Base-by-base conservation (phyloP, 2,329 filamentous ascomycete genomes). In the Calonectria henricotiae region DNA sequence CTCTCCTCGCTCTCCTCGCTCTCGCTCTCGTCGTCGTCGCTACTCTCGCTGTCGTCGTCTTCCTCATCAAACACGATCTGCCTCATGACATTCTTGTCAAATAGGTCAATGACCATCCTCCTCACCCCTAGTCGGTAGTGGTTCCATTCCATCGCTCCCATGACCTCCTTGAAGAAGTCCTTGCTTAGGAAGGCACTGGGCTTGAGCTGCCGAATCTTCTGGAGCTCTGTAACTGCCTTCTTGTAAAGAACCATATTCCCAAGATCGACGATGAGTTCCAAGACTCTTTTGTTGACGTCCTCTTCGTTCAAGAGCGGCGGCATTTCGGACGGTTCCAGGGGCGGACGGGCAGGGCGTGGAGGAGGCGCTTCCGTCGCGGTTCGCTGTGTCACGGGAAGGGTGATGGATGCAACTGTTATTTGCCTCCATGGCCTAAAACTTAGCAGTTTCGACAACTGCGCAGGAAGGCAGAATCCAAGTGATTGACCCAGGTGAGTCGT, bases 241-340 rank as follows among this genome's bases (percentile, higher is more conserved):
- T 97, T 97, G 79, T 95, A 95, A 61, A 98, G 87, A 17, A 99
- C 95, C 69, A 96, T 96, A 79, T 98, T 98, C 67, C 95, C 94
- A 69, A 99, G 88, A 77, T 98, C 95, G 15, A 94, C 91, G 72
- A 98, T 92, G 43, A 96, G 89, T 77, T 95, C 93, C 32, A 98
- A 84, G 55, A 98, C 96, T 62, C 93, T 93, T 77, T 94, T 94
- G 72, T 86, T 97, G 71, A 93, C 89, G 17, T 88, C 87, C 8
- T 89, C 86, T 20, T 92, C 89, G 61, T 89, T 87, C 72, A 90
- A 87, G 62, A 89, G 84, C 37, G 79, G 76, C 5, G 80, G 78
- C 41, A 82, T 71, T 41, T 82, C 81, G 47, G 83, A 85, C 35
- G 85, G 83, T 71, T 87, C 81, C 11, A 86, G 79, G 12, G 85